phyloP scores from a whole-genome alignment of 345 rosid species.

The Brassica napus region DNA sequence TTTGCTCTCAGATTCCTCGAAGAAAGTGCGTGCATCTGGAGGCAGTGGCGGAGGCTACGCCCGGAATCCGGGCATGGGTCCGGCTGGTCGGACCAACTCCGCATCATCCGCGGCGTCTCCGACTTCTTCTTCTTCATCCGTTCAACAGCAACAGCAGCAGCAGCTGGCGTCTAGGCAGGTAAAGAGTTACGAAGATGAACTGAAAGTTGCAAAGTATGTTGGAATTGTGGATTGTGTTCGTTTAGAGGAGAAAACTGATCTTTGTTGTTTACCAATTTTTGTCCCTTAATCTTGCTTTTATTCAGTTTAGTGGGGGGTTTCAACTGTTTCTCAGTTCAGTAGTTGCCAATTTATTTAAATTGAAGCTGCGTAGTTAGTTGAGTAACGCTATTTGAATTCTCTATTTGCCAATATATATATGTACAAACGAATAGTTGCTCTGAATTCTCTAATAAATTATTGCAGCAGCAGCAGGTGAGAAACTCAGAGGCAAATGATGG shows the following conservation, averaged over 20 bases:
- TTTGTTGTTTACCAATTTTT: background rate
- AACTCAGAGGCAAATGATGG: constrained; percentile 75
- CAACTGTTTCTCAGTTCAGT: background rate
- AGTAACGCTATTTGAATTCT: background rate
- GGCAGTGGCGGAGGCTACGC: constrained; percentile 80
- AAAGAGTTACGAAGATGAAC: constrained; percentile 14
- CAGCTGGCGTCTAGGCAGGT: constrained; percentile 76
- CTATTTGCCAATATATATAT: background rate
- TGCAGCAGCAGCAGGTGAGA: constrained; percentile 61
- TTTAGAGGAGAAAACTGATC: background rate
- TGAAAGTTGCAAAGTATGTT: background rate
- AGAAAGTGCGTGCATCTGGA: constrained; percentile 55
- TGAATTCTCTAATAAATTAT: background rate
- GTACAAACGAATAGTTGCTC: background rate
- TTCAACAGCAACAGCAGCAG: constrained; percentile 49
- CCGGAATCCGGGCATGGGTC: constrained; percentile 49
- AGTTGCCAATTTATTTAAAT: background rate
- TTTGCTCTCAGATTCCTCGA: background rate
- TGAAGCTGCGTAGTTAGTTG: constrained; percentile 9
- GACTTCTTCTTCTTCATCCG: constrained; percentile 94
- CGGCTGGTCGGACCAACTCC: constrained; percentile 78
- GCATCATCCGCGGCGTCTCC: constrained; percentile 93
- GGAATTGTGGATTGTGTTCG: background rate
- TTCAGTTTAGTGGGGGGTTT: background rate
- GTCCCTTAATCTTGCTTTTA: constrained; percentile 2